A percentile compares a stretch with the other conserved stretches of the same genome.
Conservation (phyloP, 345 rosid species). For the Eucalyptus tenuipes region DNA sequence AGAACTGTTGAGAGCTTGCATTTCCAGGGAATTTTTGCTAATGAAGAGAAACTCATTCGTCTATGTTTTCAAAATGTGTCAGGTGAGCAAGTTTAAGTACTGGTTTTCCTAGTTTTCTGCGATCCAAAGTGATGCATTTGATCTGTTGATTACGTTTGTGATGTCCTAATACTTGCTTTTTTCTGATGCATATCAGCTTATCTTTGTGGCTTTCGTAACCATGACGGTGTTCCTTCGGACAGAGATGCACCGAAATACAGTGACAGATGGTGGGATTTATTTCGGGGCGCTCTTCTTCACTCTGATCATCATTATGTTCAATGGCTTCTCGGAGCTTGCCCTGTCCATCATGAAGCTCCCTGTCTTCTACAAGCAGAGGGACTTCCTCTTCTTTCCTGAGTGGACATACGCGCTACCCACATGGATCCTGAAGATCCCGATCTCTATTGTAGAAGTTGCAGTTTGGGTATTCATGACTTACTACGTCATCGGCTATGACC, state of each 20-base stretch:
- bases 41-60: slow-evolving; percentile 88
- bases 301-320: slow-evolving; percentile 42
- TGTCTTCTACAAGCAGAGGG: slow-evolving; percentile 89
- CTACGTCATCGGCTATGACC: slow-evolving; percentile 44
- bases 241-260: slow-evolving; percentile 52
- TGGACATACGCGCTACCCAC: slow-evolving; percentile 87
- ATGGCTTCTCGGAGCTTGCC: slow-evolving; percentile 70
- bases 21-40: slow-evolving; percentile 59
- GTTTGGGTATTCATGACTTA: slow-evolving; percentile 52
- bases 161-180: not conserved
- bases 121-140: not conserved
- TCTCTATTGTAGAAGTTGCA: slow-evolving; percentile 41
- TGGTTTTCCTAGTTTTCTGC: not conserved
- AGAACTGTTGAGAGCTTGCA: slow-evolving; percentile 62
- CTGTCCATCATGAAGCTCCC: slow-evolving; percentile 72
- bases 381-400: slow-evolving; percentile 68
- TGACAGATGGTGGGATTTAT: slow-evolving; percentile 50
- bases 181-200: slow-evolving; percentile 31
- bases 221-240: slow-evolving; percentile 62
- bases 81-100: slow-evolving; percentile 6
- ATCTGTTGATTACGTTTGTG: not conserved
- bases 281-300: slow-evolving; percentile 61
- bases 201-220: slow-evolving; percentile 30
- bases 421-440: slow-evolving; percentile 79
- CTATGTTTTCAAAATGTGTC: slow-evolving; percentile 48